These are phyloP conservation scores for Acorus calamus DNA, from an alignment of 106 monocot genomes.

Conservation along the genomic window DNA sequence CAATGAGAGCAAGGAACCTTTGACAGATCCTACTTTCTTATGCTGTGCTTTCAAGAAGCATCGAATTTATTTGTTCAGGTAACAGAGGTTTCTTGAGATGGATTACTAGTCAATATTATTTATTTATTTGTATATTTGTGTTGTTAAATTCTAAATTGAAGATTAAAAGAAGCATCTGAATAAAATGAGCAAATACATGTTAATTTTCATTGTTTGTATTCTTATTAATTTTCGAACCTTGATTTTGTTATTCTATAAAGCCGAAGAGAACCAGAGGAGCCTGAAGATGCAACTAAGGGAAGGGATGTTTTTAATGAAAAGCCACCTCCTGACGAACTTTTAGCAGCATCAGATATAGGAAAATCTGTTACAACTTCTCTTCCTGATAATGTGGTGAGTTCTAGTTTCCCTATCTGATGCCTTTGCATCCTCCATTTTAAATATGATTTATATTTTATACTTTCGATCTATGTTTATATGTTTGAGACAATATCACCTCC, in stretches of 20 bases:
- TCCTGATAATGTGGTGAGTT: constrained; percentile 75
- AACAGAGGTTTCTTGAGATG: neutral
- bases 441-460: no score
- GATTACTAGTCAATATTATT: neutral
- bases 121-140: neutral
- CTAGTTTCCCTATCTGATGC: neutral
- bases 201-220: neutral
- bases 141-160: no score
- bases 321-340: constrained; percentile 92
- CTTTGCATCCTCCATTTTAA: neutral
- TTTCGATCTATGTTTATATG: no score
- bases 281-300: constrained; percentile 94
- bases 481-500: no score
- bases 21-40: constrained; percentile 82
- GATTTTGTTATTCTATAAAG: constrained; percentile 19
- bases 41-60: constrained; percentile 99
- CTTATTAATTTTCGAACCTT: neutral
- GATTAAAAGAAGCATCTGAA: no score
- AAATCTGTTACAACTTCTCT: constrained; percentile 74
- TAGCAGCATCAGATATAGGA: constrained; percentile 89
- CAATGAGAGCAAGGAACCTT: constrained; percentile 88
- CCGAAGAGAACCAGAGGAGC: constrained; percentile 88
- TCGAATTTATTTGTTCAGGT: constrained; percentile 95
- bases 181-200: no score
- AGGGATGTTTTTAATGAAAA: constrained; percentile 99